phyloP scores from a whole-genome alignment of 805 yeast genomes.

The Saccharomyces eubayanus region DNA sequence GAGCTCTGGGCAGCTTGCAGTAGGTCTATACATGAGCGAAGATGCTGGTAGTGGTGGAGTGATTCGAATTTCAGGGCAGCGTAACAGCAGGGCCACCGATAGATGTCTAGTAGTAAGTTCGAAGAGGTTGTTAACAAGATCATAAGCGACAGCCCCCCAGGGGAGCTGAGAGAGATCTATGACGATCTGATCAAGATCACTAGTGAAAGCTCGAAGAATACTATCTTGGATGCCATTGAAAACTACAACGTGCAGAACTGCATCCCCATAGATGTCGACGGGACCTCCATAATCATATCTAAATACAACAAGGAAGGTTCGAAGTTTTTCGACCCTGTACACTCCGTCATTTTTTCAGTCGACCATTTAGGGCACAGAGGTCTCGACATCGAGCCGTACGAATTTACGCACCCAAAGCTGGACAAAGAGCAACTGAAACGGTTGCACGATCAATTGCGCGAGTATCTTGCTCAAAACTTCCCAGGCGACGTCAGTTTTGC shows the following conservation, averaged over 20 bases:
- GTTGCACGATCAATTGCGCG: slow-evolving; percentile 14
- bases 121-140: slow-evolving; percentile 22
- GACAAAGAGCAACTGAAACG: slow-evolving; percentile 12
- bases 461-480: slow-evolving; percentile 58
- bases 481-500: slow-evolving; percentile 46
- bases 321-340: slow-evolving; percentile 48
- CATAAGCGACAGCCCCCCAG: slow-evolving; percentile 29
- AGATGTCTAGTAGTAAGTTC: slow-evolving; percentile 18
- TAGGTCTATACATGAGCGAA: neutral
- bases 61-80: neutral
- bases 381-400: slow-evolving; percentile 43
- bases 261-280: slow-evolving; percentile 29
- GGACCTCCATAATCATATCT: slow-evolving; percentile 37
- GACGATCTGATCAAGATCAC: slow-evolving; percentile 39
- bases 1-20: neutral
- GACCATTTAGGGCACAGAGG: slow-evolving; percentile 45
- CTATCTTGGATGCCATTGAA: slow-evolving; percentile 32
- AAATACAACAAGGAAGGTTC: slow-evolving; percentile 41
- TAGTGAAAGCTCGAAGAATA: slow-evolving; percentile 32
- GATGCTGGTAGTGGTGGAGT: neutral
- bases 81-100: neutral
- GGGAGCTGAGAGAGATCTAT: slow-evolving; percentile 29
- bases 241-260: slow-evolving; percentile 36
- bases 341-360: slow-evolving; percentile 45
- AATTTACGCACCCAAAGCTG: slow-evolving; percentile 11